Base-by-base conservation (phyloP, 2,329 filamentous ascomycete species). In the Aspergillus sp. region DNA sequence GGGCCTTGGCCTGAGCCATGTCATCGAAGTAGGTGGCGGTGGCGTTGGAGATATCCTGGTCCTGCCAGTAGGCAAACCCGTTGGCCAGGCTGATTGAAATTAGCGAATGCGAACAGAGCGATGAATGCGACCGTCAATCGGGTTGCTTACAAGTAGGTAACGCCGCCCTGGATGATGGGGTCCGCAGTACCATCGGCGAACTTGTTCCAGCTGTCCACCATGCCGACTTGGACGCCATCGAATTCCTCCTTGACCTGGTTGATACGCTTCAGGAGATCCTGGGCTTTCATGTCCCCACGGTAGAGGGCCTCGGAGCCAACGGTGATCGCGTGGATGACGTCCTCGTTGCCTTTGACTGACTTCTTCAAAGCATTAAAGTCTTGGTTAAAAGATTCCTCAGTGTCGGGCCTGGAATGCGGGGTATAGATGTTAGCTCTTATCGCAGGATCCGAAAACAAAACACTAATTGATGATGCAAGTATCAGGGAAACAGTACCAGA, bases 51-150 rank as follows among this genome's bases (percentile, higher is more conserved):
- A 82, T 82, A 46, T 76, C 76, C 69, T 82, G 81, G 42, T 82
- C 86, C 72, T 90, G 88, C 88, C 88, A 90, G 80, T 89, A 90
- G 33, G 85, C 82, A 70, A 90, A 90, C 24, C 85, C 88, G 69
- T 90, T 90, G 70, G 83, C 80, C 60, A 90, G 77, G 56, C 80
- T 78, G 53, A 42, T 11, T 51, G 17, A 9, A 22, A 22, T 54
- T 58, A 50, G 50, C 51, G 12, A 22, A 27, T 34, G 27, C 15
- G 27, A 13, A 22, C 2, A 20, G 17, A 30, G 34, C 19, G 7
- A 19, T 9, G n/a, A 3, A 41, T n/a, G 1, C 2, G 11, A 30
- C 17, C 7, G 12, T 54, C 12, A 2, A 17, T 17, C 34, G 17
- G 8, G 27, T 37, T 44, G 67, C 77, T 68, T 70, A 81, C 79